Conservation (phyloP, 345 rosid species). For the Syzygium aromaticum region DNA sequence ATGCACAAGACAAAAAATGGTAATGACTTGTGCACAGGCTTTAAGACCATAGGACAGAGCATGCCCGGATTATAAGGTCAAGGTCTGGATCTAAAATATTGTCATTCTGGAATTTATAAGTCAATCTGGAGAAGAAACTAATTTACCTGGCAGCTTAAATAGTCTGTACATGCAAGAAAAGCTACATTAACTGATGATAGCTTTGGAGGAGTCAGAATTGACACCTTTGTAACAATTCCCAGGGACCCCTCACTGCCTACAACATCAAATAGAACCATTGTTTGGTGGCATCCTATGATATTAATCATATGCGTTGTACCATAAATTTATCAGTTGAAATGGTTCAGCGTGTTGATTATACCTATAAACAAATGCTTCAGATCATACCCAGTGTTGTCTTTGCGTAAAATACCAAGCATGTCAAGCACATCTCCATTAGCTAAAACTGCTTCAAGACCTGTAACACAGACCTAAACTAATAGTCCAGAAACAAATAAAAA, state of each 20-base stretch:
- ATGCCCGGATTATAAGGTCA: background rate
- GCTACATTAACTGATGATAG: constrained; percentile 77
- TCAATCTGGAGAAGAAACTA: background rate
- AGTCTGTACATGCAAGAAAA: constrained; percentile 82
- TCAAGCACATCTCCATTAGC: constrained; percentile 88
- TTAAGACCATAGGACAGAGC: background rate
- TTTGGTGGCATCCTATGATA: background rate
- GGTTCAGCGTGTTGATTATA: constrained; percentile 2
- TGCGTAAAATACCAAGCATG: constrained; percentile 88
- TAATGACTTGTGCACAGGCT: background rate
- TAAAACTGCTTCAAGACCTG: constrained; percentile 90
- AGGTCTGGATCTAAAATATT: background rate
- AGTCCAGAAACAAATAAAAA: background rate
- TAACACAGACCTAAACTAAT: background rate
- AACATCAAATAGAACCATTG: background rate
- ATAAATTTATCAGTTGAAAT: background rate
- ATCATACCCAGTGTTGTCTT: constrained; percentile 96
- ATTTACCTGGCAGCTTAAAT: constrained; percentile 79
- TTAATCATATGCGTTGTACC: background rate
- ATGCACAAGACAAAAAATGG: background rate
- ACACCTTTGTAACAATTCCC: constrained; percentile 92
- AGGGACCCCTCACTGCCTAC: constrained; percentile 95
- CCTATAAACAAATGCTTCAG: constrained; percentile 95
- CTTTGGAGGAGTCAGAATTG: constrained; percentile 79
- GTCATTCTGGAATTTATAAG: background rate